Conservation (phyloP, 129 eudicot genomes). For the Flaveria sonorensis region DNA sequence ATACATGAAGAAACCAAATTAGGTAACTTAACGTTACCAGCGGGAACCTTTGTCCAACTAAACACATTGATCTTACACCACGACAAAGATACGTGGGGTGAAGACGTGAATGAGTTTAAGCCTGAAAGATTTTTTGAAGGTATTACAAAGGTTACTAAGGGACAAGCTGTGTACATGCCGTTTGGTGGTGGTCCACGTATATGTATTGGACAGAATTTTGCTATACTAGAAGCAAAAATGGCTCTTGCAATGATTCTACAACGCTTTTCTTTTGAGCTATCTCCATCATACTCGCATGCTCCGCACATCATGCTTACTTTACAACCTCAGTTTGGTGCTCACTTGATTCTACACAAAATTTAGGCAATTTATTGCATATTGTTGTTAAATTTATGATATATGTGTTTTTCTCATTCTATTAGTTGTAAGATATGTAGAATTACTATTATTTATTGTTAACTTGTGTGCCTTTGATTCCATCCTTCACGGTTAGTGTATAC, state of each 20-base stretch:
- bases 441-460: not conserved
- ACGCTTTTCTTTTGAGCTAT: constrained; percentile 43
- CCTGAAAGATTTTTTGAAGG: constrained; percentile 42
- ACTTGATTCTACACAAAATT: constrained; percentile 36
- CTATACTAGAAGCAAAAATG: constrained; percentile 50
- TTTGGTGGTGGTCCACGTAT: constrained; percentile 45
- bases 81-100: constrained; percentile 36
- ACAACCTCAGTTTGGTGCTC: constrained; percentile 57
- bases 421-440: not conserved
- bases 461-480: too few relatives aligned
- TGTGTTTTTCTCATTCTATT: too few relatives aligned
- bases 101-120: constrained; percentile 33
- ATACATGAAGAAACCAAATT: constrained; percentile 35
- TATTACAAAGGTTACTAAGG: constrained; percentile 32
- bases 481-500: too few relatives aligned
- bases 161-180: constrained; percentile 29
- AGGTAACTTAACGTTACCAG: constrained; percentile 26
- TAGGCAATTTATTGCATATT: not conserved
- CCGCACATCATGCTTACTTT: constrained; percentile 38
- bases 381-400: not conserved
- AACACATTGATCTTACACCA: constrained; percentile 26
- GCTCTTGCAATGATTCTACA: constrained; percentile 45
- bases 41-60: constrained; percentile 25
- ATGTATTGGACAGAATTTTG: constrained; percentile 40
- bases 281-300: constrained; percentile 56